phyloP scores from a whole-genome alignment of 2,329 filamentous ascomycete species.

The Myriosclerotinia scirpicola region DNA sequence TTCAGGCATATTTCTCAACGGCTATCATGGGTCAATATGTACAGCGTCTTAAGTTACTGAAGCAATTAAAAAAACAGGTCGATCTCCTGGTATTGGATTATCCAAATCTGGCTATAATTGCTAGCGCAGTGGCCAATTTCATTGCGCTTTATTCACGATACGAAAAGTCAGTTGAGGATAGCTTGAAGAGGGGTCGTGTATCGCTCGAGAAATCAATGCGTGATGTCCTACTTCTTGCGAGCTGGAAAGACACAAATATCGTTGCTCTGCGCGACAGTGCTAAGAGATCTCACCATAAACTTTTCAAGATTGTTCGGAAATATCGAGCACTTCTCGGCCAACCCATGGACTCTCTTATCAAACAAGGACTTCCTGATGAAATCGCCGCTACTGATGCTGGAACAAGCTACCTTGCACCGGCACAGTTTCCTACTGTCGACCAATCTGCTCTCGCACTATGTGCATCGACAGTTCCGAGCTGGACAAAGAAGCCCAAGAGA shows the following conservation, averaged over 20 bases:
- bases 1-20: constrained; percentile 76
- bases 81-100: constrained; percentile 60
- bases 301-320: constrained; percentile 88
- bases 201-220: constrained; percentile 89
- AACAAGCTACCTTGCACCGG: constrained; percentile 15
- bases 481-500: constrained; percentile 56
- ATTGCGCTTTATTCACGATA: constrained; percentile 73
- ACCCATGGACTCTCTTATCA: constrained; percentile 66
- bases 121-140: constrained; percentile 71
- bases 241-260: constrained; percentile 98
- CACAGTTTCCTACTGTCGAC: constrained; percentile 33
- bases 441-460: constrained; percentile 36
- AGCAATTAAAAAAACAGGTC: constrained; percentile 64
- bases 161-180: constrained; percentile 62
- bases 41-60: constrained; percentile 69
- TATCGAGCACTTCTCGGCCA: constrained; percentile 79
- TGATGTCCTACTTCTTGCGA: constrained; percentile 87
- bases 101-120: constrained; percentile 56
- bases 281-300: constrained; percentile 82
- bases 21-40: constrained; percentile 81
- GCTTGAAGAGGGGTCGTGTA: constrained; percentile 65
- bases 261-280: constrained; percentile 85
- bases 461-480: constrained; percentile 41
- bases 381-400: constrained; percentile 8
- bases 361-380: constrained; percentile 57